These are phyloP conservation scores for Diversispora eburnea DNA, from an alignment of 192 early-diverging fungal species.

Conservation along the genomic window DNA sequence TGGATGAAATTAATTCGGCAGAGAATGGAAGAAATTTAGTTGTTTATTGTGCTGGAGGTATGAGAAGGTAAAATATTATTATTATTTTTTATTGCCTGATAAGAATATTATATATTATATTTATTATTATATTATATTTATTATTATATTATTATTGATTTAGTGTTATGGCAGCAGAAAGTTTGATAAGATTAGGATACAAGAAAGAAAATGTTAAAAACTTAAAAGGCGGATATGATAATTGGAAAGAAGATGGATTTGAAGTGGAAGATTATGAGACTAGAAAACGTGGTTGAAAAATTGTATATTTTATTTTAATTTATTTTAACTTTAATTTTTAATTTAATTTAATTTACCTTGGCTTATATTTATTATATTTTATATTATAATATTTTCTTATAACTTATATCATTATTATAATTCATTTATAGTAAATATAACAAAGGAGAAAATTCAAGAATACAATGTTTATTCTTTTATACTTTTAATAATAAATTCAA, in stretches of 20 bases:
- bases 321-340: no score
- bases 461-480: no score
- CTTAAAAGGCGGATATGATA: slow-evolving; percentile 48
- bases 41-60: slow-evolving; percentile 55
- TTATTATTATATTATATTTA: not conserved
- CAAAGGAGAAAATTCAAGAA: no score
- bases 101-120: not conserved
- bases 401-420: no score
- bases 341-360: no score
- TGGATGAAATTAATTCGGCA: slow-evolving; percentile 39
- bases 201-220: slow-evolving; percentile 38
- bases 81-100: not conserved
- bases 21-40: slow-evolving; percentile 43
- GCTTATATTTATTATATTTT: no score
- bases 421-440: no score
- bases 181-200: slow-evolving; percentile 48
- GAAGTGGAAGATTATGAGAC: slow-evolving; percentile 34
- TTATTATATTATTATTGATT: slow-evolving; percentile 17
- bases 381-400: no score
- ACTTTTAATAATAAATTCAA: no score
- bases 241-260: slow-evolving; percentile 49
- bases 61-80: slow-evolving; percentile 16
- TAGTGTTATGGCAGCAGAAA: slow-evolving; percentile 49
- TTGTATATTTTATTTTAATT: no score
- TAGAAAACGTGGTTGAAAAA: not conserved